Percentiles rank a stretch among this genome's conserved stretches.
These are phyloP conservation scores for Calocybe cyanea DNA, from an alignment of 768 basidiomycete genomes.

Conservation along the genomic window DNA sequence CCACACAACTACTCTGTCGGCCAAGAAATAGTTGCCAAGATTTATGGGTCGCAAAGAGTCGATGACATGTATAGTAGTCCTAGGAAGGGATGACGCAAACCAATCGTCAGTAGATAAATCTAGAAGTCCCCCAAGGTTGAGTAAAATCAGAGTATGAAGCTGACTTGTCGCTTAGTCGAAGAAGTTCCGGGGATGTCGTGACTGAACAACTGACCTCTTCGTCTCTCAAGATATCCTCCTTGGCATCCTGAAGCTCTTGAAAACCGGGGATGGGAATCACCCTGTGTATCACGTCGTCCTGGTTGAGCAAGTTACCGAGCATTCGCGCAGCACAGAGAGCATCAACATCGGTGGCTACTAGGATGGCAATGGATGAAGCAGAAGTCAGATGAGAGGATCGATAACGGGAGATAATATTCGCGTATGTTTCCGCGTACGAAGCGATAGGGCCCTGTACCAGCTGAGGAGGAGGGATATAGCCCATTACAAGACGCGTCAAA, in stretches of 20 bases:
- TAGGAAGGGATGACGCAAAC: slow-evolving; percentile 68
- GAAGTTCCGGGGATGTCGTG: background rate
- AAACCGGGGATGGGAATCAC: slow-evolving; percentile 88
- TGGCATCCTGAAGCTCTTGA: slow-evolving; percentile 63
- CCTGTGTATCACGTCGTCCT: slow-evolving; percentile 91
- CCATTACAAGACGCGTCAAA: slow-evolving; percentile 39
- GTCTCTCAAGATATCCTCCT: slow-evolving; percentile 61
- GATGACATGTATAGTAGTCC: slow-evolving; percentile 83
- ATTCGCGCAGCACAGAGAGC: slow-evolving; percentile 89
- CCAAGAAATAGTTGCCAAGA: slow-evolving; percentile 79
- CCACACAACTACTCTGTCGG: slow-evolving; percentile 76
- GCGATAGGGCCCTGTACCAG: slow-evolving; percentile 51
- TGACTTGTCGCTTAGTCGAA: slow-evolving; percentile 23
- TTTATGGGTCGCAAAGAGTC: slow-evolving; percentile 92
- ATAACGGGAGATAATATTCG: slow-evolving; percentile 65
- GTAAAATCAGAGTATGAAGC: slow-evolving; percentile 85
- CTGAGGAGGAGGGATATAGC: slow-evolving; percentile 71
- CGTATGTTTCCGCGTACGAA: slow-evolving; percentile 74
- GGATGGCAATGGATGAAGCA: slow-evolving; percentile 79
- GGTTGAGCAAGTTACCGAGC: slow-evolving; percentile 83
- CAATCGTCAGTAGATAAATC: slow-evolving; percentile 73
- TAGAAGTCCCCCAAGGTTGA: slow-evolving; percentile 89
- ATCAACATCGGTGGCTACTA: slow-evolving; percentile 90
- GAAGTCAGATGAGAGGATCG: slow-evolving; percentile 71
- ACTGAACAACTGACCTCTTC: slow-evolving; percentile 51